These are phyloP conservation scores for Margaritispora aquatica DNA, from an alignment of 495 filamentous ascomycete species.

Conservation along the genomic window DNA sequence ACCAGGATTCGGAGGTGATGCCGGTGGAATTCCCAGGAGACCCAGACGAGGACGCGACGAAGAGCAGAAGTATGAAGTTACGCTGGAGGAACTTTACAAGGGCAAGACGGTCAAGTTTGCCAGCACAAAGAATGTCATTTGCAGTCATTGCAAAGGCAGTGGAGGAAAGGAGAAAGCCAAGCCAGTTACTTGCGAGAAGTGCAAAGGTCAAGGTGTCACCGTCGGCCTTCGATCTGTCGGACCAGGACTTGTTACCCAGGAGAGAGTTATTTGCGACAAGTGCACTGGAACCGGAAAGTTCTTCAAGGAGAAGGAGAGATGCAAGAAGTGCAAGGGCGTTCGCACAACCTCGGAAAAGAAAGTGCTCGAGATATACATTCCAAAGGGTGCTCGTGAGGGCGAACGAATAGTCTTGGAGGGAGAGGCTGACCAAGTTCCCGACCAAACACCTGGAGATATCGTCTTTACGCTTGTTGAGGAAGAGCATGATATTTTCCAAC, in stretches of 20 bases:
- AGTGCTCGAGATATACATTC: conserved; percentile 92
- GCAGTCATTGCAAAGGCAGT: conserved; percentile 75
- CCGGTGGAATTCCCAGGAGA: conserved; percentile 43
- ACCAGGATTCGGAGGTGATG: conserved; percentile 28
- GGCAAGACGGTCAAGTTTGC: conserved; percentile 96
- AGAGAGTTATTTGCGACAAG: conserved; percentile 62
- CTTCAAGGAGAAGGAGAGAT: conserved; percentile 91
- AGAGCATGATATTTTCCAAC: conserved; percentile 70
- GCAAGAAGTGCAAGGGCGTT: conserved; percentile 96
- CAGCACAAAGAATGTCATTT: conserved; percentile 88
- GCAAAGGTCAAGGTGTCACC: conserved; percentile 67
- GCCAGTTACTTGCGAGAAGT: conserved; percentile 75
- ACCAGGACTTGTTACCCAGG: conserved; percentile 72
- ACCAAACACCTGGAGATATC: conserved; percentile 87
- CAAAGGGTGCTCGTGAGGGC: conserved; percentile 79
- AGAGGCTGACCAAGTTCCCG: conserved; percentile 90
- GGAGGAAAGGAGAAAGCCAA: conserved; percentile 92
- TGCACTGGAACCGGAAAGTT: conserved; percentile 78
- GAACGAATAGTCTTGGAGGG: conserved; percentile 87
- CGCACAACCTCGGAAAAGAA: conserved; percentile 78
- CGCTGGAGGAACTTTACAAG: conserved; percentile 91
- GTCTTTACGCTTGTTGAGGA: conserved; percentile 81
- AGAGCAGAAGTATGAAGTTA: conserved; percentile 84
- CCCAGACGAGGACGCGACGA: conserved; percentile 73
- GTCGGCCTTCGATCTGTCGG: conserved; percentile 71